phyloP scores from a whole-genome alignment of 768 basidiomycete species.

The Gymnopilus junonius region DNA sequence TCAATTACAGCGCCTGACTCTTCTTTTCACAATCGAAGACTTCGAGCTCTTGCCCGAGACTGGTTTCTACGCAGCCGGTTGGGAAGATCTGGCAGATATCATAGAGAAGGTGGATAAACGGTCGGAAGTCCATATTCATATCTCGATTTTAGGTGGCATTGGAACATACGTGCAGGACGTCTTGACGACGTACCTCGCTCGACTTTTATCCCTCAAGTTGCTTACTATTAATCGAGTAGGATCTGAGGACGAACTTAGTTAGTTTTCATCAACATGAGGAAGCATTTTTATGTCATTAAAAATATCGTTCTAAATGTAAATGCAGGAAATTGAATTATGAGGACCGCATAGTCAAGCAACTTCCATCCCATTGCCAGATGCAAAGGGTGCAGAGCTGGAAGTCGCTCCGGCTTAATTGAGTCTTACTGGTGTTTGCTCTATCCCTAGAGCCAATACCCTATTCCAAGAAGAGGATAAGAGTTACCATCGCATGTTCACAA shows the following conservation, averaged over 20 bases:
- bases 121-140: background rate
- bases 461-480: background rate
- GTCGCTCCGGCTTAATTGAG: slow-evolving; percentile 8
- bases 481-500: background rate
- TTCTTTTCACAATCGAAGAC: background rate
- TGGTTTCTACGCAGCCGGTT: background rate
- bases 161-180: background rate
- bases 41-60: background rate
- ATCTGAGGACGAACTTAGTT: background rate
- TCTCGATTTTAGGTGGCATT: background rate
- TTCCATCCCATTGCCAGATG: background rate
- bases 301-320: background rate
- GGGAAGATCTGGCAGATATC: background rate
- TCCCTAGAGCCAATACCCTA: background rate
- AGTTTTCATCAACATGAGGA: too few relatives aligned
- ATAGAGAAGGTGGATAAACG: background rate
- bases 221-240: background rate
- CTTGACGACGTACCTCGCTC: background rate
- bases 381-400: background rate
- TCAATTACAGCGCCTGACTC: background rate
- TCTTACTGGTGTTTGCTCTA: background rate
- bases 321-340: background rate
- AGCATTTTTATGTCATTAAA: too few relatives aligned
- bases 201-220: background rate
- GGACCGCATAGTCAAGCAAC: slow-evolving; percentile 7